Evolutionary conservation across 805 yeast genomes (phyloP).

Genomic region (Yarrowia alimentaria): DNA sequence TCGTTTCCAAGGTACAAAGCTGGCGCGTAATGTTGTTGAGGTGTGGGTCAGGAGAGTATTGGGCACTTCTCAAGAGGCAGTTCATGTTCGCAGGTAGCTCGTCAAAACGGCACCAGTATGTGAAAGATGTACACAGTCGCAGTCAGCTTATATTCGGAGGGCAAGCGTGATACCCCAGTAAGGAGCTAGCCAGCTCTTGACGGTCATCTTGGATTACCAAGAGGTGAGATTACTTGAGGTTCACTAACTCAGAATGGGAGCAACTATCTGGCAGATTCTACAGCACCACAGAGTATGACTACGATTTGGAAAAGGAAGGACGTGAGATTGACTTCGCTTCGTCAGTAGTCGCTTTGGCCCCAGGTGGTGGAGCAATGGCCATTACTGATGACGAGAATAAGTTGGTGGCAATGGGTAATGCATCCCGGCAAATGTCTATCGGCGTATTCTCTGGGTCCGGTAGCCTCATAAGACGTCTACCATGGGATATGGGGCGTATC

Average conservation of each 20-base stretch:
- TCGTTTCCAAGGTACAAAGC: too few relatives aligned
- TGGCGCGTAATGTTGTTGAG: too few relatives aligned
- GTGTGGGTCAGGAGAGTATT: too few relatives aligned
- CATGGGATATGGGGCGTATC: conserved; percentile 45
- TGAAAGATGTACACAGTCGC: too few relatives aligned
- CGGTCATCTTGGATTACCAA: too few relatives aligned
- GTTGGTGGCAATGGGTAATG: conserved; percentile 33
- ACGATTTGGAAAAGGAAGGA: conserved; percentile 47
- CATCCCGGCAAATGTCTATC: conserved; percentile 32
- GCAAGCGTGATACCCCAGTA: too few relatives aligned
- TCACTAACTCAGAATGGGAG: conserved; percentile 66
- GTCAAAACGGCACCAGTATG: too few relatives aligned
- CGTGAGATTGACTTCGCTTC: conserved; percentile 43
- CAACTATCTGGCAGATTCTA: conserved; percentile 69
- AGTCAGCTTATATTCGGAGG: too few relatives aligned
- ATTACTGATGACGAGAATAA: conserved; percentile 39
- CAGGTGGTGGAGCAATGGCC: conserved; percentile 57
- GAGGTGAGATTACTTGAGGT: too few relatives aligned
- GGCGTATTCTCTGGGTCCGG: conserved; percentile 40
- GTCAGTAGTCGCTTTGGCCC: conserved; percentile 50
- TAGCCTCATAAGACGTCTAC: conserved; percentile 30
- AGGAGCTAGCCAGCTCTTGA: too few relatives aligned
- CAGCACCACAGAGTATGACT: conserved; percentile 57
- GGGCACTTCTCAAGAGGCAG: too few relatives aligned
- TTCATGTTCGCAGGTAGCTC: too few relatives aligned